phyloP scores from a whole-genome alignment of 176 grass and related monocot genomes.

The Elymus sibiricus region DNA sequence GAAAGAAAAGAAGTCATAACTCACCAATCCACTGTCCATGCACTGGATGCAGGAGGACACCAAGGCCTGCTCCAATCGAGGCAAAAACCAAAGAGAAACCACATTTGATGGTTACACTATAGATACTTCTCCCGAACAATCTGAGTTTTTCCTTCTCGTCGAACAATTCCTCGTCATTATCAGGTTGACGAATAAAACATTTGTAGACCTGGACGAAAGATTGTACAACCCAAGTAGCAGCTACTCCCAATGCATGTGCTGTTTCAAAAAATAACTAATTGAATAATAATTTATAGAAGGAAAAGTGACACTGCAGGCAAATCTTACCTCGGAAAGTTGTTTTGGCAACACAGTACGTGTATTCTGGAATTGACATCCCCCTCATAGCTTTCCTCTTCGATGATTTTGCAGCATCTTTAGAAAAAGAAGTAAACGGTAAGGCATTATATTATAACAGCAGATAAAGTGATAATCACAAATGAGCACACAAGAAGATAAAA shows the following conservation, averaged over 20 bases:
- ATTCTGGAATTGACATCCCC: constrained; percentile 59
- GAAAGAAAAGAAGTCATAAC: constrained; percentile 29
- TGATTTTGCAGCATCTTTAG: constrained; percentile 84
- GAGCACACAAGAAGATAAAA: constrained; percentile 17
- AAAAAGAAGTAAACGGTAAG: background rate
- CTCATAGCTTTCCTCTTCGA: constrained; percentile 72
- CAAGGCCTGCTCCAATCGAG: constrained; percentile 80
- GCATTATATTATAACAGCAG: constrained; percentile 3
- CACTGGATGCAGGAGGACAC: constrained; percentile 76
- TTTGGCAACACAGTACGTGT: constrained; percentile 67
- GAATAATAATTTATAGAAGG: background rate
- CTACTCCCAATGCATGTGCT: constrained; percentile 81
- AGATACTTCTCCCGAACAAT: constrained; percentile 60
- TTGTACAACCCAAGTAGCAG: constrained; percentile 91
- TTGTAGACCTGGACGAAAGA: constrained; percentile 70
- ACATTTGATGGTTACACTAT: constrained; percentile 73
- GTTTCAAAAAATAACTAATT: constrained; percentile 22
- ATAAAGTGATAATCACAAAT: constrained; percentile 1
- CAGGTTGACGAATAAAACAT: constrained; percentile 65
- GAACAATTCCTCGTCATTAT: constrained; percentile 35
- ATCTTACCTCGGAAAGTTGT: constrained; percentile 82
- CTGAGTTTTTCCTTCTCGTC: constrained; percentile 50
- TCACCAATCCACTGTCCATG: constrained; percentile 94
- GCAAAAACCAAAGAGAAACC: constrained; percentile 90
- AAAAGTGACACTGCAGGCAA: constrained; percentile 1